phyloP scores from a whole-genome alignment of 2,329 filamentous ascomycete species.

The Blastomyces parvus region DNA sequence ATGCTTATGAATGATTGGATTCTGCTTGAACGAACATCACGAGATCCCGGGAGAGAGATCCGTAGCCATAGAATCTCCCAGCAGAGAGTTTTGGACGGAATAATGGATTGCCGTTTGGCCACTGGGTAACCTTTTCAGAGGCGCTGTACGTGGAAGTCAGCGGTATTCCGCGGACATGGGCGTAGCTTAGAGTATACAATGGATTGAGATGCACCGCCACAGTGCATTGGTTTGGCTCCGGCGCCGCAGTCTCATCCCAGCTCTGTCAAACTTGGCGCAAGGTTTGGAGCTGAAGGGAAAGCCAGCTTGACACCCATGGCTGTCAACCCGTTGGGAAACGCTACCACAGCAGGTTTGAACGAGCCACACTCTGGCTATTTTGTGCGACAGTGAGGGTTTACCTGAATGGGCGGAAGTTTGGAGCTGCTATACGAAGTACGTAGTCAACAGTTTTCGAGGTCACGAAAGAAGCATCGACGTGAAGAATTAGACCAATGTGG shows the following conservation, averaged over 20 bases:
- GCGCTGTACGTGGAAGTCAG: neutral
- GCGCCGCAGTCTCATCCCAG: neutral
- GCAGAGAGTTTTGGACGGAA: neutral
- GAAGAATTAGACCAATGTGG: neutral
- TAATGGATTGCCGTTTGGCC: neutral
- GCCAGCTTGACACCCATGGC: neutral
- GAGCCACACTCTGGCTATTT: neutral
- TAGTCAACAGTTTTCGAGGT: neutral
- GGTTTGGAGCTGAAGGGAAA: neutral
- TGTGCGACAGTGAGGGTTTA: neutral
- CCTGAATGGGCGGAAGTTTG: neutral
- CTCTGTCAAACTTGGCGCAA: neutral
- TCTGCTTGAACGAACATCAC: neutral
- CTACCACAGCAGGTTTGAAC: neutral
- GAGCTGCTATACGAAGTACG: neutral
- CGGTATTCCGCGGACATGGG: neutral
- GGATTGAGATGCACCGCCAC: slow-evolving; percentile 4
- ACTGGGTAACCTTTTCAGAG: neutral
- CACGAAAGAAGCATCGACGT: neutral
- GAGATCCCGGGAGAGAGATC: neutral
- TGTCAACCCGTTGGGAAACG: neutral
- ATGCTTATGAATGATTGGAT: neutral
- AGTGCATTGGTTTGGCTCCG: neutral
- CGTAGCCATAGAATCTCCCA: neutral
- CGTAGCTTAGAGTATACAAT: neutral